Evolutionary conservation across 352 stramenopile species (phyloP), one percentile per base, ranked within the genome.

Genomic region (Globisporangium emineosum): DNA sequence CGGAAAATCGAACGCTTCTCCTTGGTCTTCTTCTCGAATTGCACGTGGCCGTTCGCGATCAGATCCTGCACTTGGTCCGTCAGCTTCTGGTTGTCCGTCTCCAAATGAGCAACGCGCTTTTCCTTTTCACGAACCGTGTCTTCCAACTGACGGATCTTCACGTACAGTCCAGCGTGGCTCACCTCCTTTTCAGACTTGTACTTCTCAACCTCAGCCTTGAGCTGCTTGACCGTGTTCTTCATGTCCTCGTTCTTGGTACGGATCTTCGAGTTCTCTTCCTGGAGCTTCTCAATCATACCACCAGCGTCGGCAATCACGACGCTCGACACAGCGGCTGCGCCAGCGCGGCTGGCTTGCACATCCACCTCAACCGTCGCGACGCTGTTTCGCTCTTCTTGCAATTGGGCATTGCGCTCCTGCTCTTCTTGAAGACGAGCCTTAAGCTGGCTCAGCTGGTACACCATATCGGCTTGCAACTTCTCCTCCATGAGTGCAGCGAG

Each of bases 391-490:
- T 81, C 59, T 30, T 91, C 71, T 52, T 78, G 69, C 19, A 93
- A 69, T 60, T 82, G 65, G 15, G 83, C 87, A 70, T 90, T 95
- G 21, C 87, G 82, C 40, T 79, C 64, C 54, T 95, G 81, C 58
- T 95, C 87, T 67, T 93, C 83, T 25, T 88, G 79, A 19, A 96
- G 69, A 27, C 85, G 83, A 17, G 87, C 73, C 67, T 96, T 89
- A 2, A 96, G 72, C 58, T 86, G 84, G 25, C 92, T 64, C 15
- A 96, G 69, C 62, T 96, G 88, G 67, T 89, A 94, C 47, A 79
- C 73, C 88, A 96, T 96, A 65, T 96, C 84, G 42, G 85, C 86
- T 65, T 96, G 81, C 57, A 89, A 69, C 66, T 90, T 89, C 69
- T 93, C 83, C 43, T 96, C 86, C 33, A 93, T 70, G 12, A 91